Base-by-base conservation (phyloP, 345 rosid genomes). In the Acer negundo region DNA sequence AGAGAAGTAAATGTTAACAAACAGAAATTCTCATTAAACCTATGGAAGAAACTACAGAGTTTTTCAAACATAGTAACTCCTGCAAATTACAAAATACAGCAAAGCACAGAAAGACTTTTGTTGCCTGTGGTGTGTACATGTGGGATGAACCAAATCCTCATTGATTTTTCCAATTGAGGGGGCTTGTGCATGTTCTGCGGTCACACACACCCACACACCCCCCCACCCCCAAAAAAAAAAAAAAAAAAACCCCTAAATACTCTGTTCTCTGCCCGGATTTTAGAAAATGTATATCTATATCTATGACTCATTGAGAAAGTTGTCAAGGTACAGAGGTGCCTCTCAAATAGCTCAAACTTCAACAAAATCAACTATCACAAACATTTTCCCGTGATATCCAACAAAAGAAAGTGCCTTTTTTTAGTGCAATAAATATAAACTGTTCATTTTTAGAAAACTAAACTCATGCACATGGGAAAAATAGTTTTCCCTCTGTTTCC, bases 1-100 rank as follows among this genome's bases (percentile, higher is more conserved):
- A 67, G 73, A 58, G 53, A 66, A 56, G 28, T 28, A 62, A 46
- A 75, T 69, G 74, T 35, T 69, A 83, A 81, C 69, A 24, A 73
- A 67, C 23, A n/a, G 62, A 26, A 31, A 49, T 75, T 51, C 35
- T 20, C 62, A 26, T 23, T 51, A 65, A 64, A 51, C 22, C 22
- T 28, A 49, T 11, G 3, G 4, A n/a, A 42, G 58, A 62, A 61
- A 17, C 23, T 1, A 58, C 13, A 9, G 55, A 58, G 59, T 35
- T 58, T 35, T 2, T 19, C 15, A 38, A 56, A 58, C 2, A 3
- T 1, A 70, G 8, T 16, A 38, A 20, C 15, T 3, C 59, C 8
- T 28, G 49, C 49, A 46, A 46, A 46, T 10, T 46, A 22, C 35
- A 11, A 47, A 58, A 38, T 42, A 73, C 15, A 35, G 53, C 20